Evolutionary conservation across 148 eudicot genomes (phyloP).

Genomic region (Limonium bicolor): DNA sequence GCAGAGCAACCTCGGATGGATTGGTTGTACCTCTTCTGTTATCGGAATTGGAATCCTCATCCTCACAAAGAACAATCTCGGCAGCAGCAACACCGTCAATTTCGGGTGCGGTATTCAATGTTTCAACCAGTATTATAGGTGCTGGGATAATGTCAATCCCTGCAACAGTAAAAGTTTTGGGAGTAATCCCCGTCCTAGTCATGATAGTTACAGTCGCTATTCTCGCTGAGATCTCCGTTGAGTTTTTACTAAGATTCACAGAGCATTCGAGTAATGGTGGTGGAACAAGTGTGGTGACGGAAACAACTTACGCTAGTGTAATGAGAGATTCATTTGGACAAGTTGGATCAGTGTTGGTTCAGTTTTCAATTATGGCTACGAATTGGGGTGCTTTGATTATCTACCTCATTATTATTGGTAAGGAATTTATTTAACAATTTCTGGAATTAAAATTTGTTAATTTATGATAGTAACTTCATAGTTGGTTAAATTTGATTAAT

Average conservation of each 20-base stretch:
- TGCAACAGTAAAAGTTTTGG: slow-evolving; percentile 72
- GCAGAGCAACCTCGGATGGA: too few relatives aligned
- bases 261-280: too few relatives aligned
- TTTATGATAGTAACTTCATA: too few relatives aligned
- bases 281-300: slow-evolving; percentile 35
- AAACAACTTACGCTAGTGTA: slow-evolving; percentile 46
- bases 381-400: slow-evolving; percentile 64
- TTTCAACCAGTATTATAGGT: slow-evolving; percentile 78
- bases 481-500: too few relatives aligned
- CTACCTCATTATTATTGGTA: slow-evolving; percentile 74
- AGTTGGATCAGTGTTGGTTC: slow-evolving; percentile 47
- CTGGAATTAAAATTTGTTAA: too few relatives aligned
- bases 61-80: too few relatives aligned
- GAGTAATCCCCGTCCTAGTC: slow-evolving; percentile 49
- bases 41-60: too few relatives aligned
- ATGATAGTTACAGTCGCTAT: slow-evolving; percentile 37
- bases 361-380: slow-evolving; percentile 53
- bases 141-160: slow-evolving; percentile 97
- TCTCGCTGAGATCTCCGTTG: slow-evolving; percentile 56
- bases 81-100: too few relatives aligned
- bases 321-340: slow-evolving; percentile 88
- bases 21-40: too few relatives aligned
- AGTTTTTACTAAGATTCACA: slow-evolving; percentile 52
- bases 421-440: slow-evolving; percentile 3
- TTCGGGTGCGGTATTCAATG: slow-evolving; percentile 78